Evolutionary conservation across 371 early-diverging fungal genomes (phyloP).

Genomic region (Cokeromyces recurvatus): DNA sequence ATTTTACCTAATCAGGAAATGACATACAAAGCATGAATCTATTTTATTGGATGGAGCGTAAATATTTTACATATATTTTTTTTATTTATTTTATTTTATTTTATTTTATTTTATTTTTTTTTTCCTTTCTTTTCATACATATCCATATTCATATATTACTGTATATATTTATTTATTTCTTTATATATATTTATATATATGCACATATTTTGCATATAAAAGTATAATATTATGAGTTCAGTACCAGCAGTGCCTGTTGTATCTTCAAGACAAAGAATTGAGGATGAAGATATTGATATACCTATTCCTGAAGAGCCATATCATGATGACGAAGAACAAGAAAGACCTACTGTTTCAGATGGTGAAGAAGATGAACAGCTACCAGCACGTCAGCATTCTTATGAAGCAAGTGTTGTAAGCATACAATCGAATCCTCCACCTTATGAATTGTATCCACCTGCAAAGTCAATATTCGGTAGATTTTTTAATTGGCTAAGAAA

Average conservation of each 20-base stretch:
- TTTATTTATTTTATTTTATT: too few species aligned
- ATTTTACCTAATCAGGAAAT: too few species aligned
- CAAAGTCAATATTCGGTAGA: slow-evolving; percentile 34
- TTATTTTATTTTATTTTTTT: too few species aligned
- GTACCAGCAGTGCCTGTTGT: background rate
- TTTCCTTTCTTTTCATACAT: too few species aligned
- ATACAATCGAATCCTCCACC: slow-evolving; percentile 45
- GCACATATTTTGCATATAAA: too few species aligned
- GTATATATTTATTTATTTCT: too few species aligned
- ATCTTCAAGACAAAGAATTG: background rate
- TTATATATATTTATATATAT: too few species aligned
- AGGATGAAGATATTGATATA: background rate
- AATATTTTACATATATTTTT: too few species aligned
- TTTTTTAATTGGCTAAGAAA: slow-evolving; percentile 41
- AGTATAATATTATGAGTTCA: background rate
- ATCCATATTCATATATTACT: too few species aligned
- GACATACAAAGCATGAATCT: too few species aligned
- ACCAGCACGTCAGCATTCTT: background rate
- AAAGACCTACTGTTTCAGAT: slow-evolving; percentile 4
- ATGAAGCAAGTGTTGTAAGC: slow-evolving; percentile 35
- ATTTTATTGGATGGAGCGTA: too few species aligned
- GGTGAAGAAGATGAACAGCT: background rate
- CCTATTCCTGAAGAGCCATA: slow-evolving; percentile 20
- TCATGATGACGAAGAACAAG: slow-evolving; percentile 18
- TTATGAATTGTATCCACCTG: slow-evolving; percentile 46